Evolutionary conservation across 1,284 basidiomycete species (phyloP), one percentile per base, ranked within the genome.

Genomic region (Boletellus deceptivus): DNA sequence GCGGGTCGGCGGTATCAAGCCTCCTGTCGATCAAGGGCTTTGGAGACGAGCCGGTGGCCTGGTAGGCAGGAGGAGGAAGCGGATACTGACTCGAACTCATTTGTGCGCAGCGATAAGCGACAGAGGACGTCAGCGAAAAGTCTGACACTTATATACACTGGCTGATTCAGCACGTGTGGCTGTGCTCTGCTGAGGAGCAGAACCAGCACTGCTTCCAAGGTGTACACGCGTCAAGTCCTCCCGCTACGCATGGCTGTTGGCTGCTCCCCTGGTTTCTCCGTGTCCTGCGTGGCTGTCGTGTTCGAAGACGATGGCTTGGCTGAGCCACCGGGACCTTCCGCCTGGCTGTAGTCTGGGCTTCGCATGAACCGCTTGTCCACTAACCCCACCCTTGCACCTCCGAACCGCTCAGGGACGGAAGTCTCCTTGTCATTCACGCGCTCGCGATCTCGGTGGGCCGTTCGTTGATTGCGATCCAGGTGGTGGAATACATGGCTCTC

Each of bases 1-100:
- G 68, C 0, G 82, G 83, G 46, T 79, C 70, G 4, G 55, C 48
- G 13, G 68, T 62, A 14, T 72, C 71, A 20, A 72, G 70, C 34
- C 70, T 64, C 3, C 65, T 54, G 42, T 54, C 46, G 31, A 54
- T 52, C 24, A 50, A 40, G 22, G 70, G 67, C 56, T 76, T 78
- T 3, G 60, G 62, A 22, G 63, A 59, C 33, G 71, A 63, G 22
- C 60, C 61, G 11, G 68, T 57, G 14, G 72, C 56, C 46, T 64
- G 58, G 62, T 85, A 85, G 13, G 74, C 72, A 2, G 82, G 82
- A 5, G 82, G 82, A 55, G 81, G 72, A 17, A 75, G 66, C 44
- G 80, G 74, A 70, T 82, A 78, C 33, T 46, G 51, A 52, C 62
- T 70, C 40, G 64, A 65, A 35, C 55, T 68, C 64, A 69, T 69